Evolutionary conservation across 345 rosid genomes (phyloP).

Genomic region (Euphorbia pulcherrima): DNA sequence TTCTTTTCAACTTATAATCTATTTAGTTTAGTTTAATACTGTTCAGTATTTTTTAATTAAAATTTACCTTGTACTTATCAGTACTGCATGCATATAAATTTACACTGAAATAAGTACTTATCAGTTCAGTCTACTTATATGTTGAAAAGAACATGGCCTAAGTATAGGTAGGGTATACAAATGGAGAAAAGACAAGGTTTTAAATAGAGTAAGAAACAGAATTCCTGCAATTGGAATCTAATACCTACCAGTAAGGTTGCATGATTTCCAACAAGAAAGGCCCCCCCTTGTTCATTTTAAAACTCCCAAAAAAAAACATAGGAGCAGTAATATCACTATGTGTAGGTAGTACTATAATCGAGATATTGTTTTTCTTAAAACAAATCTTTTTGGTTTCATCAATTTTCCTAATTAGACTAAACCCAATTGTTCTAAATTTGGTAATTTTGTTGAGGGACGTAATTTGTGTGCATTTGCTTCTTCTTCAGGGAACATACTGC

Average conservation of each 20-base stretch:
- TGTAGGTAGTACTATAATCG: not conserved
- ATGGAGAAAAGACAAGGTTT: conserved; percentile 17
- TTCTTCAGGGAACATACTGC: conserved; percentile 18
- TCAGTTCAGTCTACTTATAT: no score
- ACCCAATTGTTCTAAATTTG: not conserved
- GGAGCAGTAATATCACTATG: no score
- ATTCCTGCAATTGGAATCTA: conserved; percentile 41
- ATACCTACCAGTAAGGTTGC: conserved; percentile 19
- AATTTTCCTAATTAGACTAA: not conserved
- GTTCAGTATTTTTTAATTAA: no score
- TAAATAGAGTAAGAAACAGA: conserved; percentile 34
- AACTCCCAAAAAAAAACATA: no score
- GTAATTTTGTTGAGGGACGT: not conserved
- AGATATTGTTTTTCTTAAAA: conserved; percentile 2
- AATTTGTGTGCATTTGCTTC: conserved; percentile 14
- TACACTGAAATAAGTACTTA: no score
- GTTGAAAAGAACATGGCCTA: no score
- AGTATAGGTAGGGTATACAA: not conserved
- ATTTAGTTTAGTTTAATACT: no score
- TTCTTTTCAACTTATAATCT: no score
- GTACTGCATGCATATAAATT: no score
- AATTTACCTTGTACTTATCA: no score
- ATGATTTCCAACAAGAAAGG: not conserved
- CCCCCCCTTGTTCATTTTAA: no score
- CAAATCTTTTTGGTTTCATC: not conserved